Percentiles rank a stretch among this genome's conserved stretches.
Conservation (phyloP, 352 stramenopile species). For the Globisporangium cystogenes region DNA sequence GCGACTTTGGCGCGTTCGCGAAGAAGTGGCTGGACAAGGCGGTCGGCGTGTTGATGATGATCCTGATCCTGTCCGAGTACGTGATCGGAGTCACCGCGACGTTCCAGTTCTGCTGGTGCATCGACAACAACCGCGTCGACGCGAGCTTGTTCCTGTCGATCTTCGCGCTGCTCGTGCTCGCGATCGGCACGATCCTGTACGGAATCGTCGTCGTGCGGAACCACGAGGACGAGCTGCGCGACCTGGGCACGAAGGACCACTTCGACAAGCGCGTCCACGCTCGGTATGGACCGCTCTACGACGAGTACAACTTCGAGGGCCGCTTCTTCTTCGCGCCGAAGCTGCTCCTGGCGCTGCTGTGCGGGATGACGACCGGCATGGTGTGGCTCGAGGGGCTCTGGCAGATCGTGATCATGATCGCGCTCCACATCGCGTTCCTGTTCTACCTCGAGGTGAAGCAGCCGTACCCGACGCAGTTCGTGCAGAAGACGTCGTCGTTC, state of each 20-base stretch:
- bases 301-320: conserved; percentile 84
- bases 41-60: conserved; percentile 76
- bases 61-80: conserved; percentile 83
- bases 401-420: conserved; percentile 73
- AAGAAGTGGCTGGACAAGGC: conserved; percentile 75
- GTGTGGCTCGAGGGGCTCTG: conserved; percentile 68
- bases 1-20: conserved; percentile 48
- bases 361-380: conserved; percentile 76
- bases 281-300: conserved; percentile 78
- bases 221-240: conserved; percentile 75
- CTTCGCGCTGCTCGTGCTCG: conserved; percentile 59
- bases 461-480: conserved; percentile 73
- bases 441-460: conserved; percentile 83
- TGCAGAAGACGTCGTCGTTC: conserved; percentile 83
- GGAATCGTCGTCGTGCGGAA: conserved; percentile 62
- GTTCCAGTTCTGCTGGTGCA: conserved; percentile 84
- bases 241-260: conserved; percentile 79
- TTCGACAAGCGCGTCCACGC: conserved; percentile 81
- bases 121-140: conserved; percentile 54
- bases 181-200: conserved; percentile 74
- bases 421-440: conserved; percentile 74
- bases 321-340: conserved; percentile 87
- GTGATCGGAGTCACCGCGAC: conserved; percentile 72
- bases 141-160: conserved; percentile 62
- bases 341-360: conserved; percentile 68